Percentiles rank a stretch among this genome's conserved stretches.
Conservation (phyloP, 2,329 filamentous ascomycete species). For the Fusarium praegraminearum region DNA sequence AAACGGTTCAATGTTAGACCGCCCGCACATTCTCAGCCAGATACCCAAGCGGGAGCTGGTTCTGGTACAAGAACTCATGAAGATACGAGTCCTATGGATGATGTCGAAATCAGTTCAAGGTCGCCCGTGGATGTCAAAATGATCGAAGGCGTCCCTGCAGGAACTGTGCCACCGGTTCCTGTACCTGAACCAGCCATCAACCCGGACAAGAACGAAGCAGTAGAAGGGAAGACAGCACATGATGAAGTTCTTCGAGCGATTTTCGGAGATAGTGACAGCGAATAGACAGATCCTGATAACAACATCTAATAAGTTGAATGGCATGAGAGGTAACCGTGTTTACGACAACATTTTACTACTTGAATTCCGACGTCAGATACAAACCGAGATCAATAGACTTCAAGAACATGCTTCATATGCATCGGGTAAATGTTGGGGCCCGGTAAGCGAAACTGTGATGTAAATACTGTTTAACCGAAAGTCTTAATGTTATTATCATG, state of each 20-base stretch:
- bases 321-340: neutral
- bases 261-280: slow-evolving; percentile 88
- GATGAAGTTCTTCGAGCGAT: slow-evolving; percentile 91
- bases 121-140: slow-evolving; percentile 23
- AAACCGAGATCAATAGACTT: neutral
- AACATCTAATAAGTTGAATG: neutral
- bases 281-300: slow-evolving; percentile 51
- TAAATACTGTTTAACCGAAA: slow-evolving; percentile 5
- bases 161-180: slow-evolving; percentile 3
- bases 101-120: slow-evolving; percentile 8
- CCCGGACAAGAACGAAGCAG: slow-evolving; percentile 73
- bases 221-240: slow-evolving; percentile 79
- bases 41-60: slow-evolving; percentile 54
- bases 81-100: slow-evolving; percentile 30
- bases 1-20: slow-evolving; percentile 92
- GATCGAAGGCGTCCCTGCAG: slow-evolving; percentile 28
- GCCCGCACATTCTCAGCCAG: slow-evolving; percentile 74
- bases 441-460: neutral
- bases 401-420: neutral
- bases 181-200: slow-evolving; percentile 60
- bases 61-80: slow-evolving; percentile 30
- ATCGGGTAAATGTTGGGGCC: neutral
- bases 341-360: neutral
- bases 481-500: neutral
- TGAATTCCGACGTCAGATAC: neutral